A percentile compares a stretch with the other conserved stretches of the same genome.
These are phyloP conservation scores for Tritrichomonas foetus DNA, from an alignment of 208 protist genomes.

Conservation along the genomic window DNA sequence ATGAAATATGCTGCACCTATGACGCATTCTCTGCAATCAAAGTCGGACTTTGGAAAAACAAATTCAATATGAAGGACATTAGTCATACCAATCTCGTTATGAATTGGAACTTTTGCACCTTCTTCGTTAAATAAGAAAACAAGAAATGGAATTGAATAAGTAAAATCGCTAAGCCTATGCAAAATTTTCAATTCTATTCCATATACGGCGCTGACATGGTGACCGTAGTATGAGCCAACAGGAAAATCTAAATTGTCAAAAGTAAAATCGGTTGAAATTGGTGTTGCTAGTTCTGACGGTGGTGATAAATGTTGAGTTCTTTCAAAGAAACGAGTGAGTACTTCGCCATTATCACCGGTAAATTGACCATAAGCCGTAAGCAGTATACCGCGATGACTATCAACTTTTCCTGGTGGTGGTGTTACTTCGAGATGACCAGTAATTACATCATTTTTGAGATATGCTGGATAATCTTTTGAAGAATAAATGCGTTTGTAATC, in stretches of 20 bases:
- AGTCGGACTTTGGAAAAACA: neutral
- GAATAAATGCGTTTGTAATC: neutral
- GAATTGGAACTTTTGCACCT: neutral
- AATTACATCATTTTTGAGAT: neutral
- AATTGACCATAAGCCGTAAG: neutral
- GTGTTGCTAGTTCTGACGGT: neutral
- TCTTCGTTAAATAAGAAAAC: neutral
- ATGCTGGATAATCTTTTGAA: neutral
- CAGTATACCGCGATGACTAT: neutral
- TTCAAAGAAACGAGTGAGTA: neutral
- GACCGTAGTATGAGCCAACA: neutral
- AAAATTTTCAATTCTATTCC: neutral
- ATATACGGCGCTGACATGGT: neutral
- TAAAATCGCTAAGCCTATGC: neutral
- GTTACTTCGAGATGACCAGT: neutral
- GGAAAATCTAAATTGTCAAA: conserved; percentile 7
- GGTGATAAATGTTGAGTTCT: neutral
- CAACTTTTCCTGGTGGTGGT: neutral
- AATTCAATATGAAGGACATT: conserved; percentile 32
- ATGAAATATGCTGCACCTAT: conserved; percentile 5
- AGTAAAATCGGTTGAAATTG: neutral
- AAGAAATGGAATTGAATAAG: neutral
- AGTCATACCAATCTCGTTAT: conserved; percentile 27
- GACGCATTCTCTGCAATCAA: neutral
- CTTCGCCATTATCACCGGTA: neutral